Percentiles rank a stretch among this genome's conserved stretches.
Evolutionary conservation across 2,329 filamentous ascomycete genomes (phyloP).

Genomic region (Pestalotiopsis sp.): DNA sequence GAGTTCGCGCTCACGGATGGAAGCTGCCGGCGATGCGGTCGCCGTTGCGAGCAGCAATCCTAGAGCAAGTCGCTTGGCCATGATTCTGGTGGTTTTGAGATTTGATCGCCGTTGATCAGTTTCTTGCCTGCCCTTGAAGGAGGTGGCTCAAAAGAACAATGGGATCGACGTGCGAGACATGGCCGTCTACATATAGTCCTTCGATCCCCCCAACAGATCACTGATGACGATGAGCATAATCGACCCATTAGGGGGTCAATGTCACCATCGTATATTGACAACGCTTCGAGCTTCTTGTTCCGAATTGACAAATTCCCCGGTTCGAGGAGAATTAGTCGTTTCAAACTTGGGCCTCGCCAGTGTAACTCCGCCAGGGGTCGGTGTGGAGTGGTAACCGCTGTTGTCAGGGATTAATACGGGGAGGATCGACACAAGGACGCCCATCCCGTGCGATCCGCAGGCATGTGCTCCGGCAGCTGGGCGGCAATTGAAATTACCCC

Average conservation of each 20-base stretch:
- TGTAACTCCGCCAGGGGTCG: not conserved
- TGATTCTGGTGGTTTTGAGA: not conserved
- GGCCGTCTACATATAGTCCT: not conserved
- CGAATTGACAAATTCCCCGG: not conserved
- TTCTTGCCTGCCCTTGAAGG: not conserved
- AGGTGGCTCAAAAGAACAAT: not conserved
- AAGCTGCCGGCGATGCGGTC: not conserved
- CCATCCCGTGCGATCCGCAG: not conserved
- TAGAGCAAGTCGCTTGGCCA: not conserved
- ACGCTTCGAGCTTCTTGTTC: not conserved
- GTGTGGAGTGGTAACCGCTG: not conserved
- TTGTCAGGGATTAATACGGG: not conserved
- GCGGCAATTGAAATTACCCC: not conserved
- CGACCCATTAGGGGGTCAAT: not conserved
- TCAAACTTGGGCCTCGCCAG: not conserved
- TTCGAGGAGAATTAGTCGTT: conserved; percentile 4
- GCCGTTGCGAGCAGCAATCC: not conserved
- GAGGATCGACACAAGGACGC: not conserved
- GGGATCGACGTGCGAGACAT: not conserved
- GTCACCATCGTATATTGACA: not conserved
- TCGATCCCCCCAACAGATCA: not conserved
- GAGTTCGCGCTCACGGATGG: conserved; percentile 1
- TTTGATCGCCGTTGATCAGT: not conserved
- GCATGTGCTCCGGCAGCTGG: not conserved
- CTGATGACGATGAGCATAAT: not conserved